Evolutionary conservation across 345 rosid species (phyloP).

Genomic region (Linum usitatissimum): DNA sequence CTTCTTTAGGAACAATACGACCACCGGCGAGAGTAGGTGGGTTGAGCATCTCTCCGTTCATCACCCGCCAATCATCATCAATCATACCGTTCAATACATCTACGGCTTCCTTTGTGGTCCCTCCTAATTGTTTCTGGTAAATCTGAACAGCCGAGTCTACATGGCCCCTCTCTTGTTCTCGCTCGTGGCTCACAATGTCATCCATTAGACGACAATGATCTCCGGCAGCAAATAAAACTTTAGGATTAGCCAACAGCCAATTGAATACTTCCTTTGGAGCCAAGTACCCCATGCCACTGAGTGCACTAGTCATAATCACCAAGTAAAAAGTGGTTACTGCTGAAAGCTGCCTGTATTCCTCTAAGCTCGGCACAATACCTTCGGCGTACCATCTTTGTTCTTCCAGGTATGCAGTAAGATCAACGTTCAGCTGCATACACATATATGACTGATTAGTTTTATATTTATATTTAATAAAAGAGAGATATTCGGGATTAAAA

Average conservation of each 20-base stretch:
- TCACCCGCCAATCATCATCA: conserved; percentile 17
- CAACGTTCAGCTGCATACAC: neutral
- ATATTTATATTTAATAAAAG: too few species aligned
- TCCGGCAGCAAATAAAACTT: neutral
- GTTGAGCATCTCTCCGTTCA: conserved; percentile 17
- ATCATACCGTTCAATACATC: conserved; percentile 6
- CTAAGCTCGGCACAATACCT: conserved; percentile 6
- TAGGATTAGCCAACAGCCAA: conserved; percentile 12
- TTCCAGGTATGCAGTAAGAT: neutral
- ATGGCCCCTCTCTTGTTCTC: conserved; percentile 12
- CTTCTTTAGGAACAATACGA: neutral
- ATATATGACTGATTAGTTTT: neutral
- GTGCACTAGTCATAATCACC: neutral
- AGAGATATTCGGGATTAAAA: too few species aligned
- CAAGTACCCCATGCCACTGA: neutral
- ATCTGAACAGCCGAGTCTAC: conserved; percentile 11
- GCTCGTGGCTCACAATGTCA: conserved; percentile 3
- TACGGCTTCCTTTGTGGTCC: conserved; percentile 2
- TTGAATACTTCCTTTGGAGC: conserved; percentile 8
- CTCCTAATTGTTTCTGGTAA: conserved; percentile 9
- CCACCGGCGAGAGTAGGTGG: conserved; percentile 7
- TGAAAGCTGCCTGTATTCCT: conserved; percentile 3
- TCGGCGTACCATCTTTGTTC: conserved; percentile 11
- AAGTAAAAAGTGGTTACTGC: neutral
- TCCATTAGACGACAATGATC: conserved; percentile 7